Base-by-base conservation (phyloP, 1,139 yeast genomes). In the Saccharomyces hybrid region DNA sequence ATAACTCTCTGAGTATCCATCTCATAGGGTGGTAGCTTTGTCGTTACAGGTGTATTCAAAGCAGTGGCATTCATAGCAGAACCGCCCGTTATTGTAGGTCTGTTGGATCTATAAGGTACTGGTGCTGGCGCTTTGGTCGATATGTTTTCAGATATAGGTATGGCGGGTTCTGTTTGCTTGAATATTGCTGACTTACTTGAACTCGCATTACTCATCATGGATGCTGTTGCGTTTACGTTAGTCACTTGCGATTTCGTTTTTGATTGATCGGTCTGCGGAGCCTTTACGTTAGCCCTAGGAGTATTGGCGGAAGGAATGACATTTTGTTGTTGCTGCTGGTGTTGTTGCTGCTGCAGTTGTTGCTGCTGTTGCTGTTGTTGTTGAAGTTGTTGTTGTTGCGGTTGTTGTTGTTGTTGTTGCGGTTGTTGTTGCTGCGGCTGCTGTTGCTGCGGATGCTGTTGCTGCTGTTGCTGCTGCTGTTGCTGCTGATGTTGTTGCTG, bases 11-110 rank as follows among this genome's bases (percentile, higher is more conserved):
- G 96, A 6, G 86, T 84, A 52, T 86, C 88, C 61, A 88, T 75
- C 65, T 89, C 97, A 69, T 86, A 87, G 11, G 86, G 82, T 12
- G 96, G 97, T 53, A 91, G 78, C 60, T 82, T 84, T 47, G 84
- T 75, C 55, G 86, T 70, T 0, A 88, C 90, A 0, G 98, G 98
- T 1, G 93, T 82, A 34, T 83, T 84, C 69, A 79, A 77, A 47
- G 79, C 83, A 54, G 80, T 80, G 58, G 80, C 86, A 72, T 75
- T 80, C 63, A 84, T 79, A 2, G 96, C 90, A 52, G 83, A 80
- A n/a, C 97, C 97, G 50, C 95, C 95, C 28, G 90, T 78, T 53
- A 90, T 74, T 2, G 96, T 84, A 5, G 98, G 96, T 57, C 97
- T 78, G 54, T 81, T 79, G 27, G 80, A 81, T 57, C 82, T 80